phyloP scores from a whole-genome alignment of 225 moss, liverwort and hornwort species.

The Bryoerythrophyllum caledonicum region DNA sequence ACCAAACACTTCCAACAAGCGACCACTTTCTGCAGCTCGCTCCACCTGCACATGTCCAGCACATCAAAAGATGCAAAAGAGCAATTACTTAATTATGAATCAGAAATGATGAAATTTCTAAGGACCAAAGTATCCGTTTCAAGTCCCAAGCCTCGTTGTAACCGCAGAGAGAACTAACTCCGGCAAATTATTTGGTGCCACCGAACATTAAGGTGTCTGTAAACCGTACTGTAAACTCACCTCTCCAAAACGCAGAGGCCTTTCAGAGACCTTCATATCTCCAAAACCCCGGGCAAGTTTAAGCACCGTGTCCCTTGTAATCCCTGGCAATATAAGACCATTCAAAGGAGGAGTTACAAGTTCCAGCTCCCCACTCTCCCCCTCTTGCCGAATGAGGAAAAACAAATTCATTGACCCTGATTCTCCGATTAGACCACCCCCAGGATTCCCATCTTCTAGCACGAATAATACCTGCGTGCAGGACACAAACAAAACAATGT shows the following conservation, averaged over 20 bases:
- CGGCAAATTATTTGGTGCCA: too few relatives aligned
- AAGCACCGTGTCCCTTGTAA: slow-evolving; percentile 77
- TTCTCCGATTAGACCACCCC: slow-evolving; percentile 75
- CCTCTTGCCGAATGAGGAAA: slow-evolving; percentile 63
- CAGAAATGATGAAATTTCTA: too few relatives aligned
- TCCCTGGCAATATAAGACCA: slow-evolving; percentile 79
- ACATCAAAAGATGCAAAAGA: too few relatives aligned
- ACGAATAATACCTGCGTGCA: slow-evolving; percentile 63
- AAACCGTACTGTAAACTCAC: slow-evolving; percentile 29
- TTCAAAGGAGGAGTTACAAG: slow-evolving; percentile 72
- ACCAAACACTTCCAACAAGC: slow-evolving; percentile 78
- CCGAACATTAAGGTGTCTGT: too few relatives aligned
- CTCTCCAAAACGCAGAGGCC: slow-evolving; percentile 64
- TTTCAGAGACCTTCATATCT: slow-evolving; percentile 71
- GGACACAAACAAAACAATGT: too few relatives aligned
- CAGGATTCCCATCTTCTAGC: slow-evolving; percentile 59
- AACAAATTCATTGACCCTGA: slow-evolving; percentile 91
- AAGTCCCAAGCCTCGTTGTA: too few relatives aligned
- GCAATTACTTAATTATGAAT: too few relatives aligned
- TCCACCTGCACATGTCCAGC: slow-evolving; percentile 62
- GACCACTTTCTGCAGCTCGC: slow-evolving; percentile 59
- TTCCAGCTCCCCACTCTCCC: slow-evolving; percentile 58
- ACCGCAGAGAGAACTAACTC: too few relatives aligned
- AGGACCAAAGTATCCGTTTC: neutral
- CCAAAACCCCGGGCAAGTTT: slow-evolving; percentile 68